Evolutionary conservation across 2,329 filamentous ascomycete genomes (phyloP).

Genomic region (Colletotrichum sp.): DNA sequence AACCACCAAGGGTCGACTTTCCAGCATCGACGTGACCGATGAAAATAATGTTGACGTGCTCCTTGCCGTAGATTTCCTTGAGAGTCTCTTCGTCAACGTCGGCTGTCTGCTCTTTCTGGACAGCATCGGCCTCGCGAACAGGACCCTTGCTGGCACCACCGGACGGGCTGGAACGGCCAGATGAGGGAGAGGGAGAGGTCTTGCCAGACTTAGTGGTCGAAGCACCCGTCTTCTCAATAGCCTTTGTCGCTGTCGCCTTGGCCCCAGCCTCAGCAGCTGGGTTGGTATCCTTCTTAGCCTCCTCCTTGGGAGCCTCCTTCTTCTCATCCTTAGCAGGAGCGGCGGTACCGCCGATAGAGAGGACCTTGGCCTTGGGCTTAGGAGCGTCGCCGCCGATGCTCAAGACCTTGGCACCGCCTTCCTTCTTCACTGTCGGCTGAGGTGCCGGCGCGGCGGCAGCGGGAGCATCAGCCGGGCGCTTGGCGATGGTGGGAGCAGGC

Average conservation of each 20-base stretch:
- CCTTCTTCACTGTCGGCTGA: conserved; percentile 59
- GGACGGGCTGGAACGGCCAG: conserved; percentile 83
- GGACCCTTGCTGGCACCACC: conserved; percentile 55
- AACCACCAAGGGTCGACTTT: conserved; percentile 94
- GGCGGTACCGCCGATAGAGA: conserved; percentile 43
- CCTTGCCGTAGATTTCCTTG: conserved; percentile 96
- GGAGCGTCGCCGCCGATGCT: conserved; percentile 66
- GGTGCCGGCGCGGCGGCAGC: conserved; percentile 44
- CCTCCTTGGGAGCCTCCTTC: conserved; percentile 52
- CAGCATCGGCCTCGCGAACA: conserved; percentile 76
- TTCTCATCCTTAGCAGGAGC: conserved; percentile 44
- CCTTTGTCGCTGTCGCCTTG: conserved; percentile 87
- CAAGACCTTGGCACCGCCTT: conserved; percentile 67
- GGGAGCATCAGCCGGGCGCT: conserved; percentile 58
- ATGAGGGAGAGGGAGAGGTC: conserved; percentile 81
- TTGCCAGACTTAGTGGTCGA: conserved; percentile 64
- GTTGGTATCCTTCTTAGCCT: conserved; percentile 49
- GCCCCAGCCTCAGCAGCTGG: conserved; percentile 69
- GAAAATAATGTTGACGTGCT: conserved; percentile 93
- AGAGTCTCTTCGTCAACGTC: conserved; percentile 77
- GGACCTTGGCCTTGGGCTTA: conserved; percentile 56
- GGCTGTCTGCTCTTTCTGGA: conserved; percentile 81
- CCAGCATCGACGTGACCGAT: conserved; percentile 98
- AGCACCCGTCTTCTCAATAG: conserved; percentile 87
- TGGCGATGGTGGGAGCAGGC: conserved; percentile 67